Percentiles rank a stretch among this genome's conserved stretches.
phyloP scores from a whole-genome alignment of 345 rosid species.

The Erodium maritimum region DNA sequence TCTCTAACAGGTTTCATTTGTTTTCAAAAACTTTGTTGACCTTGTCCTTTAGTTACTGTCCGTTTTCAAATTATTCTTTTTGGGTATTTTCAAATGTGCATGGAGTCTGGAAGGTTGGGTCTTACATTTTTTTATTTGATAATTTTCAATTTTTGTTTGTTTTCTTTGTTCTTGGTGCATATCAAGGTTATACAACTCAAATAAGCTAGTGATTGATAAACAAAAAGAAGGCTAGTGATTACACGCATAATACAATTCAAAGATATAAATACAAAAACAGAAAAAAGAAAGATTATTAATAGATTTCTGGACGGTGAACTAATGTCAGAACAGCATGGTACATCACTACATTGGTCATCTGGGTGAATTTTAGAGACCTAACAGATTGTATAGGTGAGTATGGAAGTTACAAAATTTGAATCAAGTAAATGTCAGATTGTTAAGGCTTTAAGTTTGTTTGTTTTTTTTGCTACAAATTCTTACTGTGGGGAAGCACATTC shows the following conservation, averaged over 20 bases:
- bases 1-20: no score
- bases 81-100: not conserved
- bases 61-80: not conserved
- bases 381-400: not conserved
- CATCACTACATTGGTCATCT: not conserved
- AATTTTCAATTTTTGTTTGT: no score
- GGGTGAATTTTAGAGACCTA: not conserved
- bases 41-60: not conserved
- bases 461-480: not conserved
- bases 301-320: not conserved
- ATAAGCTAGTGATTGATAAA: no score
- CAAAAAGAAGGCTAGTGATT: no score
- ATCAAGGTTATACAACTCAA: no score
- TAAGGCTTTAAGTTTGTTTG: not conserved
- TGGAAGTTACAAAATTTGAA: not conserved
- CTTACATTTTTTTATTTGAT: no score
- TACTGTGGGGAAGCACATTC: not conserved
- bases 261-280: not conserved
- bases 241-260: not conserved
- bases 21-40: not conserved
- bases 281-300: no score
- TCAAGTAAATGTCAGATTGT: not conserved
- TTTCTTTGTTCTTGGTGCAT: not conserved
- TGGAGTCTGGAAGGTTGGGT: not conserved
- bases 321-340: no score